phyloP scores from a whole-genome alignment of 2,329 filamentous ascomycete genomes.

The Pestalotiopsis sp. region DNA sequence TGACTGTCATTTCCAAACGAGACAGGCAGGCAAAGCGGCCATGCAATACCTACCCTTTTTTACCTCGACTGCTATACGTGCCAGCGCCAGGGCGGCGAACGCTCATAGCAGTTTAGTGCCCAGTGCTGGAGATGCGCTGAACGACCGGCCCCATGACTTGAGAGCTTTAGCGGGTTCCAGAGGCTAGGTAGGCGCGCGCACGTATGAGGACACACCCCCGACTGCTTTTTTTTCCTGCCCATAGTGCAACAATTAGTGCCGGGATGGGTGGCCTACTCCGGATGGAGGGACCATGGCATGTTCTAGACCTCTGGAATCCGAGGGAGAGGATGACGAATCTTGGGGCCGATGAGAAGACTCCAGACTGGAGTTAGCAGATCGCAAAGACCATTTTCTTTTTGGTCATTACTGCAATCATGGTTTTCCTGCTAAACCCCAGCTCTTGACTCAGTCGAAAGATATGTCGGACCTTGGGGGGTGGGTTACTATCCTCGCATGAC shows the following conservation, averaged over 20 bases:
- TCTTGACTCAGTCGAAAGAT: constrained; percentile 2
- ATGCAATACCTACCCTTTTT: not conserved
- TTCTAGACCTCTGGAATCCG: not conserved
- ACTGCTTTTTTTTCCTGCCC: not conserved
- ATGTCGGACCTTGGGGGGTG: not conserved
- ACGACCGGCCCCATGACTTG: not conserved
- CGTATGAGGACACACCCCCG: not conserved
- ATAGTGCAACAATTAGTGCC: constrained; percentile 3
- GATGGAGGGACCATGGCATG: not conserved
- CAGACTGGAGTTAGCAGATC: not conserved
- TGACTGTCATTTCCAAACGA: not conserved
- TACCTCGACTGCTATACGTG: not conserved
- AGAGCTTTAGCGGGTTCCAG: not conserved
- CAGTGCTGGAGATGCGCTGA: not conserved
- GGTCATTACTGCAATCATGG: too few relatives aligned
- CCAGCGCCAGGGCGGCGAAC: not conserved
- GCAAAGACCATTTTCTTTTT: not conserved
- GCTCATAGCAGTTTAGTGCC: not conserved
- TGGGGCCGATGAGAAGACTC: not conserved
- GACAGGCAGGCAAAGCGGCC: not conserved
- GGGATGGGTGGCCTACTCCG: constrained; percentile 9
- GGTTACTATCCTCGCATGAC: not conserved
- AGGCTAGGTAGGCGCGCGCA: not conserved
- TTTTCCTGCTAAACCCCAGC: not conserved
- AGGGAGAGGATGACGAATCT: constrained; percentile 5